Evolutionary conservation across 768 basidiomycete species (phyloP).

Genomic region (Lactarius quietus): DNA sequence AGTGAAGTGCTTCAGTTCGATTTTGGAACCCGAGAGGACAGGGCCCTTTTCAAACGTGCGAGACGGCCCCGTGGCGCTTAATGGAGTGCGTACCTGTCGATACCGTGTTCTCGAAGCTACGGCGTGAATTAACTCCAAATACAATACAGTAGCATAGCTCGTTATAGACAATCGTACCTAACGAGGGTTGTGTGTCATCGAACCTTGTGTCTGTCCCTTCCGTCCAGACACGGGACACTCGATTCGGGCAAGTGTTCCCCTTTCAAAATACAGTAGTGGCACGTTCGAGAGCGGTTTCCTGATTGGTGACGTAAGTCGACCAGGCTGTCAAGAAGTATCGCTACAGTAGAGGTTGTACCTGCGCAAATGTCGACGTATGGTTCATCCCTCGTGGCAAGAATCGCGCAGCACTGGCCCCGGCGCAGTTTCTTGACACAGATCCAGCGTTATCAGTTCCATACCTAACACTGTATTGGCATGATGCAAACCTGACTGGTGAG

Average conservation of each 20-base stretch:
- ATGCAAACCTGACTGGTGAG: background rate
- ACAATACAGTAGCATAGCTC: background rate
- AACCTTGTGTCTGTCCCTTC: background rate
- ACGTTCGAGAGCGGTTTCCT: background rate
- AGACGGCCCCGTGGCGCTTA: background rate
- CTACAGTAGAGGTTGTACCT: background rate
- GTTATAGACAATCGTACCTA: background rate
- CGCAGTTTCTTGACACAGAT: background rate
- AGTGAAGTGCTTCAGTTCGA: no score
- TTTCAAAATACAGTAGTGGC: background rate
- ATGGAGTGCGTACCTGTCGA: background rate
- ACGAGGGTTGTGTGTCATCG: background rate
- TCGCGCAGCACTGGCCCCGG: no score
- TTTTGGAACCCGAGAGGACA: background rate
- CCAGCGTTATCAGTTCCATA: constrained; percentile 5
- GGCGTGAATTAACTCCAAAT: background rate
- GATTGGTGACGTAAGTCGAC: background rate
- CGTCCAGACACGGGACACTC: background rate
- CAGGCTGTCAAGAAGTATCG: background rate
- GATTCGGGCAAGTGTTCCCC: background rate
- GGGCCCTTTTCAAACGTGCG: background rate
- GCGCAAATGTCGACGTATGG: background rate
- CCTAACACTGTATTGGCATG: background rate
- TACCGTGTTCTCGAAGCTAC: background rate
- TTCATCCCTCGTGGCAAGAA: background rate